Percentiles rank a stretch among this genome's conserved stretches.
Conservation (phyloP, 106 monocot species). For the Cymbidium sinense region DNA sequence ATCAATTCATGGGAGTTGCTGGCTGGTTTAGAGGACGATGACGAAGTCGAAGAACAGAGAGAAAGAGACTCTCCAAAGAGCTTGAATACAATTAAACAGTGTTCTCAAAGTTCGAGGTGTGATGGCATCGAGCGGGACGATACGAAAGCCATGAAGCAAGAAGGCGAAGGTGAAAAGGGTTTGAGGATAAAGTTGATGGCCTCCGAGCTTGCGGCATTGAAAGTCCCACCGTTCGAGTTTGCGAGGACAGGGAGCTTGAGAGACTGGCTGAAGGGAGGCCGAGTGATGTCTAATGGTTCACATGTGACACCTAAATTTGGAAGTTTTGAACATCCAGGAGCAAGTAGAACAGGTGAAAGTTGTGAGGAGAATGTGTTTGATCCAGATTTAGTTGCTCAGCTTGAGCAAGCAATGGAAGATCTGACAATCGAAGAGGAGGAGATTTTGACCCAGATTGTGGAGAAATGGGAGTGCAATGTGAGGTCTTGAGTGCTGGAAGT, state of each 20-base stretch:
- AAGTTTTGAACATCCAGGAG: not conserved
- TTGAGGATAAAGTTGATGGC: constrained; percentile 6
- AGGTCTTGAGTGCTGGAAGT: not conserved
- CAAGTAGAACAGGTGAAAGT: not conserved
- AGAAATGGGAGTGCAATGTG: not conserved
- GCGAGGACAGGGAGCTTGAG: constrained; percentile 7
- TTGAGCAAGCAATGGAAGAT: constrained; percentile 5
- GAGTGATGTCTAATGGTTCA: not conserved
- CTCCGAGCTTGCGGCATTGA: not conserved
- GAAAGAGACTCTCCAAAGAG: not conserved
- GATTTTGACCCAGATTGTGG: constrained; percentile 1
- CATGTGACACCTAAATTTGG: not conserved
- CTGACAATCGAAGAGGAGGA: not conserved
- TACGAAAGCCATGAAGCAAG: not conserved
- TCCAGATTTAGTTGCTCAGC: not conserved
- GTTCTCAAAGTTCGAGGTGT: not conserved
- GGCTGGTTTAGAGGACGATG: constrained; percentile 18
- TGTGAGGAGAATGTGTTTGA: constrained; percentile 4
- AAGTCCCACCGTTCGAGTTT: not conserved
- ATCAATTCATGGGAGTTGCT: constrained; percentile 61
- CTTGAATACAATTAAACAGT: not conserved
- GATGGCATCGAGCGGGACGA: not conserved
- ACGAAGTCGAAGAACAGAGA: not conserved
- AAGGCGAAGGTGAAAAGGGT: not conserved
- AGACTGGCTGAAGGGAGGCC: constrained; percentile 12